Evolutionary conservation across 371 early-diverging fungal species (phyloP), one percentile per base, ranked within the genome.

Genomic region (Choanephora cucurbitarum): DNA sequence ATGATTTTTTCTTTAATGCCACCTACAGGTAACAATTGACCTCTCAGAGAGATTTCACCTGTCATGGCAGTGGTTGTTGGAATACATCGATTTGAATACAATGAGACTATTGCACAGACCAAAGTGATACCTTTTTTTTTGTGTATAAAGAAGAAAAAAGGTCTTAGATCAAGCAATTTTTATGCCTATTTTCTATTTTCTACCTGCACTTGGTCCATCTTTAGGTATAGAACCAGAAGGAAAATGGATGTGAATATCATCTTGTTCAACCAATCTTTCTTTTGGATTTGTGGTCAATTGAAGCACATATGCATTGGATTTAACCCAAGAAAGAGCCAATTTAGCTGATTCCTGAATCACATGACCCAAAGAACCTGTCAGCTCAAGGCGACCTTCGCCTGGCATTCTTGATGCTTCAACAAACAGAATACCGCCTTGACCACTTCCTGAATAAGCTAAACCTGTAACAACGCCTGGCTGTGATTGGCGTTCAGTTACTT

Each of bases 301-400:
- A 3, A 91, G 67, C 14, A 65, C 60, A 44, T 69, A 65, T 0
- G 89, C 87, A 66, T 91, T 85, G 7, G 87, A 66, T 44, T 88
- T 85, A 18, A 91, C 88, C 90, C 89, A 92, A 15, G 89, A 83
- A n/a, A 91, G 54, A 5, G 87, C 91, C 33, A 92, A 77, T 55
- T 86, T 82, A 0, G 91, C 91, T 24, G 92, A 91, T 67, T 94
- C 95, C 64, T 91, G 90, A 52, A 94, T 88, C 1, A 94, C 95
- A 44, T 89, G 87, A 1, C 93, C 93, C 11, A 94, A 72, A 50
- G 88, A 89, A 5, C 94, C 93, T 14, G 92, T 92, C 23, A 92
- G 63, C 24, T 80, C 77, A 23, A 92, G 64, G 10, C 77, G 64
- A 2, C 91, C 92, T 46, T 76, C 80, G 8, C 92, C 91, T 8